Percentiles rank a stretch among this genome's conserved stretches.
These are phyloP conservation scores for Eleusine coracana DNA, from an alignment of 176 grass and related monocot genomes.

Conservation along the genomic window DNA sequence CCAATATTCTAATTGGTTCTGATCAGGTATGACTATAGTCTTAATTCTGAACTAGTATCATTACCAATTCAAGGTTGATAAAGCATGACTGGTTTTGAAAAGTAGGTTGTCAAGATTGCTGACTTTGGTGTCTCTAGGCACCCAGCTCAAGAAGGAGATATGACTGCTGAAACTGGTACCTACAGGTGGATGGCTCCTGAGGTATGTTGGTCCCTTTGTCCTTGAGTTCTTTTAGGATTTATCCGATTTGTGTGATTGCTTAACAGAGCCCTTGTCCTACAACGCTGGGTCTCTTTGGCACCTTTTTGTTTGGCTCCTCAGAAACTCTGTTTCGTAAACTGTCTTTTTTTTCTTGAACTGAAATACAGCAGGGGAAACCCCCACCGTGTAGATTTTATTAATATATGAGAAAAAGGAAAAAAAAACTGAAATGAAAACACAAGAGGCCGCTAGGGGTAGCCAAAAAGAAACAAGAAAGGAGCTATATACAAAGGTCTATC, in stretches of 20 bases:
- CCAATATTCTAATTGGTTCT: slow-evolving; percentile 83
- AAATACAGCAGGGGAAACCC: no score
- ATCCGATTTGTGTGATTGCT: slow-evolving; percentile 12
- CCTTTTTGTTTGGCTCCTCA: slow-evolving; percentile 5
- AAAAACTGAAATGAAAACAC: no score
- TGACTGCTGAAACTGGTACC: slow-evolving; percentile 99
- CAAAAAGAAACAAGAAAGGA: no score
- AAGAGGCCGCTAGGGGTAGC: no score
- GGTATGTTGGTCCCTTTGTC: slow-evolving; percentile 47
- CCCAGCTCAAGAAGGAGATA: slow-evolving; percentile 65
- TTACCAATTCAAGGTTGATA: slow-evolving; percentile 34
- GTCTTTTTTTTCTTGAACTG: no score
- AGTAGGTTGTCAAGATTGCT: slow-evolving; percentile 87
- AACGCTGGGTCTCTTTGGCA: neutral
- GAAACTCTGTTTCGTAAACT: neutral
- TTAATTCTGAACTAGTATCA: neutral
- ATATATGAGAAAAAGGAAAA: no score
- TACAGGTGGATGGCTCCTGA: slow-evolving; percentile 99
- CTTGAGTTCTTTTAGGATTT: neutral
- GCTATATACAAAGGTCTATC: no score
- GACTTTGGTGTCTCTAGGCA: slow-evolving; percentile 94
- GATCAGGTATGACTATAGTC: slow-evolving; percentile 55
- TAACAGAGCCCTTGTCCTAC: neutral
- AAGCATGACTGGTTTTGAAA: slow-evolving; percentile 39
- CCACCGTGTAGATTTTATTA: no score